Evolutionary conservation across 306 rosid species (phyloP).

Genomic region (Inga leiocalycina): DNA sequence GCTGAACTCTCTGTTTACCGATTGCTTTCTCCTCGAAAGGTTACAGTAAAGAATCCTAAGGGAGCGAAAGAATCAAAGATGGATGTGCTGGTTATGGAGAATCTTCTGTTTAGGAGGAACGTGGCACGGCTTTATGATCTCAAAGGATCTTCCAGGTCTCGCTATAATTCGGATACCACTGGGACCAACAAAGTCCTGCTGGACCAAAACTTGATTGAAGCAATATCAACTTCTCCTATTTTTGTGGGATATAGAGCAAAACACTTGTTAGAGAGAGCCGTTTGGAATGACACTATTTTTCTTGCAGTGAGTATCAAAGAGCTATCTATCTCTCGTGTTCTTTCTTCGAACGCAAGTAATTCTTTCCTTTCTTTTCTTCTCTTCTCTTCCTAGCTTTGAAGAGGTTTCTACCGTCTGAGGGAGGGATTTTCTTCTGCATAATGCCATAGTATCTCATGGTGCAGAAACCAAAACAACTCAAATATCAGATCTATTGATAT

Average conservation of each 20-base stretch:
- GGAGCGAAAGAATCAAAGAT: conserved; percentile 84
- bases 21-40: conserved; percentile 57
- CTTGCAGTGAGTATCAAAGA: conserved; percentile 79
- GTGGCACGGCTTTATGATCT: conserved; percentile 87
- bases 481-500: neutral
- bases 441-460: neutral
- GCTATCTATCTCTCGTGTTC: neutral
- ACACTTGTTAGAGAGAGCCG: conserved; percentile 83
- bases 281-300: conserved; percentile 95
- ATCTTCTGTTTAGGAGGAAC: conserved; percentile 79
- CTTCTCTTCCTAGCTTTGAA: neutral
- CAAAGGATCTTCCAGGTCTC: conserved; percentile 89
- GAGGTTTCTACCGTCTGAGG: neutral
- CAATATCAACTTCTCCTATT: conserved; percentile 96
- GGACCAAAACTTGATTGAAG: conserved; percentile 95
- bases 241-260: conserved; percentile 92
- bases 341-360: neutral
- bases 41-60: conserved; percentile 73
- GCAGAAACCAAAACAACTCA: neutral
- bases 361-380: no score
- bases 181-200: conserved; percentile 88
- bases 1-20: conserved; percentile 36
- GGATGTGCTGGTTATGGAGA: conserved; percentile 97
- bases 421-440: neutral
- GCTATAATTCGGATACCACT: conserved; percentile 77